These are phyloP conservation scores for Amyloporia xantha DNA, from an alignment of 768 basidiomycete species.

Conservation along the genomic window DNA sequence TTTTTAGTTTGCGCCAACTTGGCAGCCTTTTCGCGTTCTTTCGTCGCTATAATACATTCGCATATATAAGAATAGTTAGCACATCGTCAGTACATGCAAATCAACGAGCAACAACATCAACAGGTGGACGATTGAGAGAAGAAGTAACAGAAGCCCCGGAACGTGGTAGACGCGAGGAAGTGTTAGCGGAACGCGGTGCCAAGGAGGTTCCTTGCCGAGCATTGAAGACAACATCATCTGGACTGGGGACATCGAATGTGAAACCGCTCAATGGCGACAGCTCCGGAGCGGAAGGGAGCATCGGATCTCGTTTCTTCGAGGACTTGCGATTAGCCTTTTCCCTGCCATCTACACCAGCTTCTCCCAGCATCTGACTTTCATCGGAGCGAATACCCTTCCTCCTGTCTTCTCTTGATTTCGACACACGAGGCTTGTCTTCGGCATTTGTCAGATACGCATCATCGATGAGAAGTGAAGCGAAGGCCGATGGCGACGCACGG, in stretches of 20 bases:
- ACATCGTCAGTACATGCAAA: conserved; percentile 23
- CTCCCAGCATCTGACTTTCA: not conserved
- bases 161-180: conserved; percentile 15
- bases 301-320: not conserved
- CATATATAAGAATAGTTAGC: conserved; percentile 24
- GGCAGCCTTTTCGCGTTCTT: conserved; percentile 72
- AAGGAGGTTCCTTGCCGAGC: conserved; percentile 73
- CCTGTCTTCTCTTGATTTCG: not conserved
- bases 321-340: not conserved
- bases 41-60: conserved; percentile 51
- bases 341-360: not conserved
- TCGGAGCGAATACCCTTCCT: not conserved
- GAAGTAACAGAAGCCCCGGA: conserved; percentile 13
- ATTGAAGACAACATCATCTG: conserved; percentile 82
- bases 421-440: conserved; percentile 22
- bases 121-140: conserved; percentile 22
- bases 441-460: conserved; percentile 32
- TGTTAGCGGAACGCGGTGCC: conserved; percentile 36
- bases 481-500: conserved; percentile 65
- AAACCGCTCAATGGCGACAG: conserved; percentile 37
- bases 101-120: conserved; percentile 24
- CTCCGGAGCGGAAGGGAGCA: conserved; percentile 29
- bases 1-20: conserved; percentile 46
- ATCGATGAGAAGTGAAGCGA: conserved; percentile 54
- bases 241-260: conserved; percentile 79